These are phyloP conservation scores for Daldinia caldariorum DNA, from an alignment of 495 filamentous ascomycete genomes.

Conservation along the genomic window DNA sequence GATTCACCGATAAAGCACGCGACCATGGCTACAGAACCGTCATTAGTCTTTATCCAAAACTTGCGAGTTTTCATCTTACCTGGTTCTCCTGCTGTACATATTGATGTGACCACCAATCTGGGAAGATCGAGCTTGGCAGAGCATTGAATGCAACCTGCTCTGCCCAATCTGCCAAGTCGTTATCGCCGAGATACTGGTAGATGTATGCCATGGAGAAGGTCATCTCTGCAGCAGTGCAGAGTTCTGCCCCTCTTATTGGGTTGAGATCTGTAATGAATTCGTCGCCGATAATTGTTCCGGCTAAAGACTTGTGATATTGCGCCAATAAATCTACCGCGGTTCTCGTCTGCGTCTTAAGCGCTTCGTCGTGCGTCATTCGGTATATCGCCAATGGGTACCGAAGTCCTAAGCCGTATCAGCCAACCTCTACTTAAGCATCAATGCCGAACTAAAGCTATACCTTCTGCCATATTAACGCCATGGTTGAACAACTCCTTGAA, in stretches of 20 bases:
- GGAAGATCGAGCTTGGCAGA: slow-evolving; percentile 63
- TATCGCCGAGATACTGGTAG: slow-evolving; percentile 57
- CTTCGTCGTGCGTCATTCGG: slow-evolving; percentile 46
- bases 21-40: slow-evolving; percentile 49
- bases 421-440: slow-evolving; percentile 4
- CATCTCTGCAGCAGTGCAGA: slow-evolving; percentile 49
- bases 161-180: slow-evolving; percentile 64
- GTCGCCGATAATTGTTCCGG: slow-evolving; percentile 48
- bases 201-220: slow-evolving; percentile 50
- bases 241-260: slow-evolving; percentile 48
- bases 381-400: slow-evolving; percentile 48
- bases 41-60: slow-evolving; percentile 5
- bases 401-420: slow-evolving; percentile 37
- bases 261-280: slow-evolving; percentile 48
- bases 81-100: slow-evolving; percentile 70
- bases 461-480: slow-evolving; percentile 48
- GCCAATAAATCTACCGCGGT: slow-evolving; percentile 45
- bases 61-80: slow-evolving; percentile 43
- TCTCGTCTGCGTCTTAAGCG: slow-evolving; percentile 44
- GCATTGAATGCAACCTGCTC: slow-evolving; percentile 70
- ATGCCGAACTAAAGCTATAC: slow-evolving; percentile 28
- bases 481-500: slow-evolving; percentile 45
- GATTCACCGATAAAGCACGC: slow-evolving; percentile 51
- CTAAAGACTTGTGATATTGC: slow-evolving; percentile 49
- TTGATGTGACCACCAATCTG: slow-evolving; percentile 70